Base-by-base conservation (phyloP, 1,284 basidiomycete species). In the Fistulina hepatica region DNA sequence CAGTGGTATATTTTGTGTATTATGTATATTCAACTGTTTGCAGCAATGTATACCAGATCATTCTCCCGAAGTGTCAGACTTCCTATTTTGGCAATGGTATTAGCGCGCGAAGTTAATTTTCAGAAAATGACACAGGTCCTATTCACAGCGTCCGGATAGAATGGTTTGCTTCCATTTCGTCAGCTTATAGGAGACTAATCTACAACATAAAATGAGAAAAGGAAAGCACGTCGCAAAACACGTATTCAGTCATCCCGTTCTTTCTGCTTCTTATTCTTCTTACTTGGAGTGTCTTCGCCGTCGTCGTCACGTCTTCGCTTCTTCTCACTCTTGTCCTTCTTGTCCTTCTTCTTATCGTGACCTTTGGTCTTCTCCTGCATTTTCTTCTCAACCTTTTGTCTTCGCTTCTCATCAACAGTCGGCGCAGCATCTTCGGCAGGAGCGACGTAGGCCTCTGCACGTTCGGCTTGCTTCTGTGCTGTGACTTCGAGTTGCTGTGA, bases 371-470 rank as follows among this genome's bases (percentile, higher is more conserved):
- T 13, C 10, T 19, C 15, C 52, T 34, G 43, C 35, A 23, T 47
- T 50, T 11, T 37, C 41, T 20, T 47, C 48, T 8, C 41, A 44
- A 7, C 51, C 48, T 41, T 53, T 57, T 30, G 51, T 50, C 42
- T 72, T 73, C 73, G 67, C 52, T 84, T 88, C 54, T 91, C 85
- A 51, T 83, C 81, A 16, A 91, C 73, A 1, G 77, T 81, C 2
- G 73, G 76, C 17, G 69, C 81, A 2, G 67, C 72, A 13, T 65
- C 64, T 56, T 94, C 90, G 13, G 59, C 65, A 2, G 91, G 91
- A 3, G 90, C 86, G 37, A 91, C 65, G 41, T 85, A 94, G 2
- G 73, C 84, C 56, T 86, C 80, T 42, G 85, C 85, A 24, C 91
- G 78, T 56, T 83, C 77, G 21, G 75, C 80, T 33, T 70, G 73